Conservation (phyloP, 108 stramenopile genomes). For the Cyclostephanos tholiformis region DNA sequence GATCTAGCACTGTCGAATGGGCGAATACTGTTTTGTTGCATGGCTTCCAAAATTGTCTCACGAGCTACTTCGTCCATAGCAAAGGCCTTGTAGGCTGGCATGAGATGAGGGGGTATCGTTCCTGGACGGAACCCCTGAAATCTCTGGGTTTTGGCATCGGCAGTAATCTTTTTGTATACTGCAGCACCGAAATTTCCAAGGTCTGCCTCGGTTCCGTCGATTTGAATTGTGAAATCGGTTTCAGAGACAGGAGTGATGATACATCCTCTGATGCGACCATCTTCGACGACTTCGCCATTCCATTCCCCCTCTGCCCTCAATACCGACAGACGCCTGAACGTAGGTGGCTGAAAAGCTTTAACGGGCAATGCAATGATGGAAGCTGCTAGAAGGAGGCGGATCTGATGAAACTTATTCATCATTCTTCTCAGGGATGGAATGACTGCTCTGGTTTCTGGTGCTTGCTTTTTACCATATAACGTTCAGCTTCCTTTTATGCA, state of each 20-base stretch:
- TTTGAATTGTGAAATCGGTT: conserved; percentile 68
- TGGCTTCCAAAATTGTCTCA: conserved; percentile 79
- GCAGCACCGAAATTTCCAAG: conserved; percentile 75
- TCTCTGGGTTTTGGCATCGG: conserved; percentile 69
- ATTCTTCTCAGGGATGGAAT: neutral
- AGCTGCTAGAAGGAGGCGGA: neutral
- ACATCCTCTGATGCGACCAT: conserved; percentile 69
- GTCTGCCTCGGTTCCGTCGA: conserved; percentile 82
- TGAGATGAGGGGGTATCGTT: conserved; percentile 81
- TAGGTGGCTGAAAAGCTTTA: conserved; percentile 8
- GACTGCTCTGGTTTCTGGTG: too few species aligned
- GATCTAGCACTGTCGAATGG: conserved; percentile 68
- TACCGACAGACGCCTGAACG: neutral
- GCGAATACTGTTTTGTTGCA: conserved; percentile 83
- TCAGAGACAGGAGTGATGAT: conserved; percentile 54
- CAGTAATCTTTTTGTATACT: conserved; percentile 73
- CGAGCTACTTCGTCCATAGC: conserved; percentile 86
- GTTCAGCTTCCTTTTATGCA: neutral
- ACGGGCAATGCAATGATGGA: neutral
- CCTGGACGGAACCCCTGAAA: conserved; percentile 87
- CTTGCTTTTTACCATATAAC: too few species aligned
- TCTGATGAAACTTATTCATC: neutral
- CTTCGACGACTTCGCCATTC: conserved; percentile 66
- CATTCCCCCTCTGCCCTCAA: conserved; percentile 46
- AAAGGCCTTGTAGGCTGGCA: conserved; percentile 74